Conservation (phyloP, 225 moss, liverwort and hornwort genomes). For the Thuidium tamariscinum region DNA sequence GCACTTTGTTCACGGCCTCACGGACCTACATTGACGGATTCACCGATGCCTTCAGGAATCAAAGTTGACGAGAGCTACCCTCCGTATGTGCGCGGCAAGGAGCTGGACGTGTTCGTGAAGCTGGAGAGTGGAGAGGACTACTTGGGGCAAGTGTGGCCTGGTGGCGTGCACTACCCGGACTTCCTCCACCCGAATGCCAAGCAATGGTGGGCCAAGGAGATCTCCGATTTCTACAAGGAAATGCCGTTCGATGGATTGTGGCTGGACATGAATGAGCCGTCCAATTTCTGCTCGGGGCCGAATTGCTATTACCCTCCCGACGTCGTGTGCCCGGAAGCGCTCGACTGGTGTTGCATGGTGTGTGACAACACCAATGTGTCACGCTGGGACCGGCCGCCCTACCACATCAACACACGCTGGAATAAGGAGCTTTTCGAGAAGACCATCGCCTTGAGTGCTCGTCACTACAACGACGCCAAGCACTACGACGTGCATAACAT, state of each 20-base stretch:
- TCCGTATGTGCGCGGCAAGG: constrained; percentile 42
- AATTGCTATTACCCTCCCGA: constrained; percentile 41
- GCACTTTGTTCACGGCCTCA: background rate
- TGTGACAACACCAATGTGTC: constrained; percentile 53
- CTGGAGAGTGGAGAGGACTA: constrained; percentile 30
- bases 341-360: constrained; percentile 53
- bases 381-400: constrained; percentile 61
- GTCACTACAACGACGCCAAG: constrained; percentile 44
- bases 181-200: constrained; percentile 55
- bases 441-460: constrained; percentile 47
- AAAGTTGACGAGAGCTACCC: constrained; percentile 36
- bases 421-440: constrained; percentile 20
- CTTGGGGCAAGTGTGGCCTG: constrained; percentile 79
- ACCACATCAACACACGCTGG: constrained; percentile 30
- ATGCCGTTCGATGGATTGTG: constrained; percentile 74
- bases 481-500: constrained; percentile 82
- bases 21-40: background rate
- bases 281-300: constrained; percentile 67
- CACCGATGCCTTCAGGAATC: constrained; percentile 8
- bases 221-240: constrained; percentile 38
- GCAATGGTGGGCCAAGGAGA: constrained; percentile 52
- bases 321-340: constrained; percentile 32
- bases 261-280: constrained; percentile 93
- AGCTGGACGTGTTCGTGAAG: constrained; percentile 49
- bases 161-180: constrained; percentile 62